Percentiles rank a stretch among this genome's conserved stretches.
Conservation (phyloP, 2,329 filamentous ascomycete genomes). For the Epichloe typhina region DNA sequence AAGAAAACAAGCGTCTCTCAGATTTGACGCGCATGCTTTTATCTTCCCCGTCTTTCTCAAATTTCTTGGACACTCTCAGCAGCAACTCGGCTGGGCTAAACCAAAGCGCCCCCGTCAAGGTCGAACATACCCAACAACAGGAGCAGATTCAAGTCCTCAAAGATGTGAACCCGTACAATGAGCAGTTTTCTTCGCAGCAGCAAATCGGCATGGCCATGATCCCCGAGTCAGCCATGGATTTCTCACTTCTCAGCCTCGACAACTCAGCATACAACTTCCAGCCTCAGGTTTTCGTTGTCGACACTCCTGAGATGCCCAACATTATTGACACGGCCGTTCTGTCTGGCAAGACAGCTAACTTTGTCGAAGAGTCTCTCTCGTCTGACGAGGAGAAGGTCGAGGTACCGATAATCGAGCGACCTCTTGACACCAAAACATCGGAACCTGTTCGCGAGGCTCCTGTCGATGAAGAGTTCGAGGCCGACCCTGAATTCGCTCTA, state of each 20-base stretch:
- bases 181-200: conserved; percentile 43
- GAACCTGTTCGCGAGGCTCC: conserved; percentile 15
- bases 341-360: conserved; percentile 56
- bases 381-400: conserved; percentile 43
- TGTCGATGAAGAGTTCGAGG: conserved; percentile 45
- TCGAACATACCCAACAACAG: conserved; percentile 22
- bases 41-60: conserved; percentile 68
- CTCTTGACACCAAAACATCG: conserved; percentile 22
- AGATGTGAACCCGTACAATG: conserved; percentile 49
- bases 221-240: conserved; percentile 65
- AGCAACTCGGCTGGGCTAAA: conserved; percentile 36
- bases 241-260: conserved; percentile 55
- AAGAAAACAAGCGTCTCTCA: conserved; percentile 72
- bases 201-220: conserved; percentile 75
- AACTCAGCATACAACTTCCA: conserved; percentile 45
- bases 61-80: conserved; percentile 61
- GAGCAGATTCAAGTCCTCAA: conserved; percentile 44
- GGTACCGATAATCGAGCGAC: conserved; percentile 37
- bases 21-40: conserved; percentile 73
- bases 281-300: conserved; percentile 61
- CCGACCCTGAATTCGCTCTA: conserved; percentile 48
- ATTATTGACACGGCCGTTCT: conserved; percentile 47
- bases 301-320: conserved; percentile 52
- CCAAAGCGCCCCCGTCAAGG: conserved; percentile 24
- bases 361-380: conserved; percentile 32